These are phyloP conservation scores for Cryptococcus sp. DNA, from an alignment of 1,284 basidiomycete species.

Conservation along the genomic window DNA sequence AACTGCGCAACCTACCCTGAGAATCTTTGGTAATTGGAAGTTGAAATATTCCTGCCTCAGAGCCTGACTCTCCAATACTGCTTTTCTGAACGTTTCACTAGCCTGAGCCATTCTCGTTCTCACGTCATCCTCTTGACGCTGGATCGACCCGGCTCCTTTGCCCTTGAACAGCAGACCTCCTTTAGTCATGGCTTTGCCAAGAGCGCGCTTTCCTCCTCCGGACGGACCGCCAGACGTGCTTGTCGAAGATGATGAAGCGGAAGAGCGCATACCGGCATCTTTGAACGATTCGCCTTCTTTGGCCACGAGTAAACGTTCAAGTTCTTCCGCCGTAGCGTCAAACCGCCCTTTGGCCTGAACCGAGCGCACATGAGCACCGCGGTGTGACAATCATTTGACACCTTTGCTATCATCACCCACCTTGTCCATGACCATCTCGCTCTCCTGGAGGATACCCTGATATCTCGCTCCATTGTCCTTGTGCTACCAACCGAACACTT, in stretches of 20 bases:
- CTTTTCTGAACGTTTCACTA: constrained; percentile 86
- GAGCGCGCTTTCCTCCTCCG: constrained; percentile 35
- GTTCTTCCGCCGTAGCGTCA: constrained; percentile 87
- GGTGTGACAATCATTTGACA: no score
- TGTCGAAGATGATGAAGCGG: constrained; percentile 24
- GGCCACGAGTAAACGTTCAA: constrained; percentile 88
- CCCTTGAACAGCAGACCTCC: constrained; percentile 88
- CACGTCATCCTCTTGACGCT: constrained; percentile 92
- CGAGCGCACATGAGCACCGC: no score
- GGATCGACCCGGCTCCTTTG: constrained; percentile 88
- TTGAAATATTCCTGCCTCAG: constrained; percentile 97
- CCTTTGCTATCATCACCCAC: constrained; percentile 26
- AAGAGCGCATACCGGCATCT: constrained; percentile 66
- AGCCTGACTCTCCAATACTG: constrained; percentile 84
- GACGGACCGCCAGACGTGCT: constrained; percentile 5
- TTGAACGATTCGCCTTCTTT: constrained; percentile 91
- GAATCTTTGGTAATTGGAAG: constrained; percentile 88
- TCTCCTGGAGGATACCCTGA: constrained; percentile 84
- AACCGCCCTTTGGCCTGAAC: constrained; percentile 72
- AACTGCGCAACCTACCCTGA: constrained; percentile 65
- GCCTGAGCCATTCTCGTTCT: constrained; percentile 77
- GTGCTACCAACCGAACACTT: constrained; percentile 58
- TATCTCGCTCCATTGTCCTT: constrained; percentile 86
- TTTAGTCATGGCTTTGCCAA: constrained; percentile 78
- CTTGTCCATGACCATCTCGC: constrained; percentile 86